Conservation (phyloP, 352 stramenopile genomes). For the Globisporangium cederbergense region DNA sequence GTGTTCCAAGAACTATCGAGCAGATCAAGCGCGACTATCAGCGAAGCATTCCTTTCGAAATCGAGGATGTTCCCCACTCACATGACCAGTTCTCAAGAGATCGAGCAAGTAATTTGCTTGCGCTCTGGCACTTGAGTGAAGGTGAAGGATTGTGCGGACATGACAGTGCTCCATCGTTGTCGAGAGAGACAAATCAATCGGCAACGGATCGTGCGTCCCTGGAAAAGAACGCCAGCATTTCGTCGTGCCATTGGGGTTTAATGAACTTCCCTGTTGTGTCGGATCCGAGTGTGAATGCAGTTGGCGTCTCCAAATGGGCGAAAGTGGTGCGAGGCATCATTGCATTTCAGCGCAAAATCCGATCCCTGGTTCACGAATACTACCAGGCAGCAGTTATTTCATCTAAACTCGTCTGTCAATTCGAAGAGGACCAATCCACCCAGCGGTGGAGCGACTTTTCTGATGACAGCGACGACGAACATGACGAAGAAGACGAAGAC, state of each 20-base stretch:
- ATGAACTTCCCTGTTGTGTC: conserved; percentile 60
- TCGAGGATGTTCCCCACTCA: not conserved
- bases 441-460: conserved; percentile 26
- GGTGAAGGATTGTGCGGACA: conserved; percentile 65
- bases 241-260: conserved; percentile 63
- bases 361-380: conserved; percentile 19
- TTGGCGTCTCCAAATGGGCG: conserved; percentile 17
- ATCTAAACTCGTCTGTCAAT: conserved; percentile 39
- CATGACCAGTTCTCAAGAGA: conserved; percentile 3
- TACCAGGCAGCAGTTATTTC: conserved; percentile 27
- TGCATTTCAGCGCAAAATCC: conserved; percentile 39
- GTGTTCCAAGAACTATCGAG: conserved; percentile 26
- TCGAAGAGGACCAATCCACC: conserved; percentile 31
- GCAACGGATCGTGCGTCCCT: conserved; percentile 18
- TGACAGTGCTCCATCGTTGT: conserved; percentile 26
- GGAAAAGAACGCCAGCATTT: conserved; percentile 42
- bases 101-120: conserved; percentile 28
- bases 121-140: conserved; percentile 76
- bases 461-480: conserved; percentile 31
- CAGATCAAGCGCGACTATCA: conserved; percentile 69
- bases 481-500: conserved; percentile 19
- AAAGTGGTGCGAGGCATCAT: conserved; percentile 22
- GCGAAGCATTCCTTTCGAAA: conserved; percentile 47
- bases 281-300: conserved; percentile 31
- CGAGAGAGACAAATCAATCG: conserved; percentile 8